phyloP scores from a whole-genome alignment of 1,284 basidiomycete genomes.

The Sporisorium reilianum region DNA sequence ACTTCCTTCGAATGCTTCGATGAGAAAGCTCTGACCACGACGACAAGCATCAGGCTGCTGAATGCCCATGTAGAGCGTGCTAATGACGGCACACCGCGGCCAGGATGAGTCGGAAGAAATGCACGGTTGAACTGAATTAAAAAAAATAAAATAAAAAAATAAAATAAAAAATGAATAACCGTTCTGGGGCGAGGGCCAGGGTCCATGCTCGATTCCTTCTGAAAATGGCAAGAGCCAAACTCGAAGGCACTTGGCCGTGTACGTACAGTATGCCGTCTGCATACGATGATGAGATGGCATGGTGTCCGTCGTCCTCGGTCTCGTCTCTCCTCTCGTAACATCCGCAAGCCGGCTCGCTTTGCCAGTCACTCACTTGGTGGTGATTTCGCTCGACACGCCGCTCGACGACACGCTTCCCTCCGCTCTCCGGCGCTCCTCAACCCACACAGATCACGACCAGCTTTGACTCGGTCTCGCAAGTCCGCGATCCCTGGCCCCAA shows the following conservation, averaged over 20 bases:
- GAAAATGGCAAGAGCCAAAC: no score
- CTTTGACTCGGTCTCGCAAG: slow-evolving; percentile 4
- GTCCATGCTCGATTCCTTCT: background rate
- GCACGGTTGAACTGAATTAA: no score
- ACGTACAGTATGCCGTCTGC: background rate
- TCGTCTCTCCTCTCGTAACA: slow-evolving; percentile 1
- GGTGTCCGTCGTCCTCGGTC: background rate
- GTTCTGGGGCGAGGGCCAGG: no score
- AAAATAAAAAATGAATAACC: background rate
- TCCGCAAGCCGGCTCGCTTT: slow-evolving; percentile 1
- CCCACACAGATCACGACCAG: background rate
- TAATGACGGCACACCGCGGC: no score
- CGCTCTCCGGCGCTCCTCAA: background rate
- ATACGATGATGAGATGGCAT: background rate
- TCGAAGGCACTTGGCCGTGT: no score
- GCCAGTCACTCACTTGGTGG: no score
- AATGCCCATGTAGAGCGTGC: no score
- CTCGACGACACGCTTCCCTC: no score
- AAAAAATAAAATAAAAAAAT: background rate
- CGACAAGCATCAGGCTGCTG: no score
- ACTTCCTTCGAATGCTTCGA: no score
- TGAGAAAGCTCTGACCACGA: no score
- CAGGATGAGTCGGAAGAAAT: no score
- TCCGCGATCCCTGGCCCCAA: background rate
- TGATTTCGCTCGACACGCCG: background rate